A percentile compares a stretch with the other conserved stretches of the same genome.
phyloP scores from a whole-genome alignment of 2,329 filamentous ascomycete species.

The Blastomyces silverae region DNA sequence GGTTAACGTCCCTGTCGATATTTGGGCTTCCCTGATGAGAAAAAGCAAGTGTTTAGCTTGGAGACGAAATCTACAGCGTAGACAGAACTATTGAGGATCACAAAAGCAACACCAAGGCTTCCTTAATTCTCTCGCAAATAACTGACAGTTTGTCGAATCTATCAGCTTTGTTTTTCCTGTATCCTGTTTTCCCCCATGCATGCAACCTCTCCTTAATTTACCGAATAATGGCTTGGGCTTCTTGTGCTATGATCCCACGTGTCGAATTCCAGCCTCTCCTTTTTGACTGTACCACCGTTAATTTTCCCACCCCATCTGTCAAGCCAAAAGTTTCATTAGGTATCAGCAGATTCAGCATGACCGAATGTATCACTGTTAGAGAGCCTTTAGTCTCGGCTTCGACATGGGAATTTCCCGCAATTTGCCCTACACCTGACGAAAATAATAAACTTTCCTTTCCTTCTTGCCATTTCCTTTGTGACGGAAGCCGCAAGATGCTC shows the following conservation, averaged over 20 bases:
- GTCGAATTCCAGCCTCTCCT: neutral
- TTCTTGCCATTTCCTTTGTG: neutral
- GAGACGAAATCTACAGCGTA: no score
- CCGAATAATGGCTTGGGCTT: neutral
- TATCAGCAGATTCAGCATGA: no score
- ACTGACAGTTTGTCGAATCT: neutral
- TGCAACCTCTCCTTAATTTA: neutral
- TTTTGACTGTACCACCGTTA: neutral
- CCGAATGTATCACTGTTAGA: neutral
- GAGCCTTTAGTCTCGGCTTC: neutral
- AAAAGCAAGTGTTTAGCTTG: neutral
- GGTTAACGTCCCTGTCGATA: neutral
- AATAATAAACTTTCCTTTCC: neutral
- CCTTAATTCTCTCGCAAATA: neutral
- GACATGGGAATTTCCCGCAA: no score
- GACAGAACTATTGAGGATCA: neutral
- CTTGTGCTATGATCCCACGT: constrained; percentile 5
- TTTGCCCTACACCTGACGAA: neutral
- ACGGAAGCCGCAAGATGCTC: neutral
- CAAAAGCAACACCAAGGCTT: neutral
- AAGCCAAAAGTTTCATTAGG: neutral
- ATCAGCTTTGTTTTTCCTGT: no score
- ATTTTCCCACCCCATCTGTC: neutral
- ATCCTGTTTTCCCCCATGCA: neutral
- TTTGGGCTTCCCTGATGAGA: neutral